Percentiles rank a stretch among this genome's conserved stretches.
Evolutionary conservation across 352 stramenopile species (phyloP).

Genomic region (Globisporangium cylindrosporum): DNA sequence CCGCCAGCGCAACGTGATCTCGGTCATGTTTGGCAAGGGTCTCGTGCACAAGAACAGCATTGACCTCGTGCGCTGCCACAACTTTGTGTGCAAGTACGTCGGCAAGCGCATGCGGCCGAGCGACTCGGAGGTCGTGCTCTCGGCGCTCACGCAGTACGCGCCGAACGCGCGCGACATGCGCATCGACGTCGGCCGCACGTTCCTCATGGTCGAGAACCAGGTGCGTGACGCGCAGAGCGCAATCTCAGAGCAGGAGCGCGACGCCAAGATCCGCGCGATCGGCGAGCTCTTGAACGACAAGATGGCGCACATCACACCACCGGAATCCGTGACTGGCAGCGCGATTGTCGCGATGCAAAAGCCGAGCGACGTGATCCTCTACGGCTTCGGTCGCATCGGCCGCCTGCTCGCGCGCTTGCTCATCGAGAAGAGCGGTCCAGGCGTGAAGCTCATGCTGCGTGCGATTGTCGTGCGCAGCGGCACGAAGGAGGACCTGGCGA

Average conservation of each 20-base stretch:
- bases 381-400: conserved; percentile 88
- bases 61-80: conserved; percentile 81
- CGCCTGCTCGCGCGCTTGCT: conserved; percentile 71
- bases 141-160: conserved; percentile 58
- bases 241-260: conserved; percentile 29
- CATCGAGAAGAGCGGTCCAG: conserved; percentile 83
- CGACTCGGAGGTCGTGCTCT: conserved; percentile 72
- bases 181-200: conserved; percentile 75
- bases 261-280: conserved; percentile 45
- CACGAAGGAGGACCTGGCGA: conserved; percentile 78
- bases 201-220: conserved; percentile 58
- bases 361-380: conserved; percentile 80
- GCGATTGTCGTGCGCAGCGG: conserved; percentile 87
- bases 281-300: conserved; percentile 54
- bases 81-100: conserved; percentile 85
- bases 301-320: conserved; percentile 43
- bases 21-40: conserved; percentile 79
- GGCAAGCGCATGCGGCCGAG: conserved; percentile 69
- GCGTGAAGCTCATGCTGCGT: conserved; percentile 86
- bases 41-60: conserved; percentile 86
- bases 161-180: conserved; percentile 63
- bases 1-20: conserved; percentile 80
- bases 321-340: conserved; percentile 9
- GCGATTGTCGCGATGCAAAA: conserved; percentile 37
- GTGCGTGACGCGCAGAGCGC: conserved; percentile 49